phyloP scores from a whole-genome alignment of 805 yeast genomes.

The Kluyveromyces nonfermentans region DNA sequence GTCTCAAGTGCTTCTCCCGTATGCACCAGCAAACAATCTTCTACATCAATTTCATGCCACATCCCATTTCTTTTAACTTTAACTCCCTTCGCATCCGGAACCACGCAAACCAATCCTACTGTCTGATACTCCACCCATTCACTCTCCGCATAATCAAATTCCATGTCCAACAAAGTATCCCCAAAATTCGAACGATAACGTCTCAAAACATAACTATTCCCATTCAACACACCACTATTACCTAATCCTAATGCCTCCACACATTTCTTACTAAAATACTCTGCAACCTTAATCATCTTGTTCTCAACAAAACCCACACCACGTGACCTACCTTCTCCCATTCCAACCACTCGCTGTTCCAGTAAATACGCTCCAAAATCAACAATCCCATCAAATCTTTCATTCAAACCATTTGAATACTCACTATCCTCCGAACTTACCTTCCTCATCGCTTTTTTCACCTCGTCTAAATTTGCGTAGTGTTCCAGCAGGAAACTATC shows the following conservation, averaged over 20 bases:
- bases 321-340: neutral
- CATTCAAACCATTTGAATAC: neutral
- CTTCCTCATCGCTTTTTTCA: constrained; percentile 6
- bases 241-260: constrained; percentile 11
- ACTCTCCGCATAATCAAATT: constrained; percentile 7
- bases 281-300: constrained; percentile 14
- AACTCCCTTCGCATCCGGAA: constrained; percentile 20
- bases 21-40: constrained; percentile 23
- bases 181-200: constrained; percentile 12
- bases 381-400: neutral
- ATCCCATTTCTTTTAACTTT: constrained; percentile 19
- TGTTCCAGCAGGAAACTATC: constrained; percentile 25
- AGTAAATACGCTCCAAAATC: neutral
- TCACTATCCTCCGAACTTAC: neutral
- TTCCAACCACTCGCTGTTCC: neutral
- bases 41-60: constrained; percentile 20
- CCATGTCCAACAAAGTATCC: constrained; percentile 7
- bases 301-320: neutral
- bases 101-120: constrained; percentile 21
- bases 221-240: constrained; percentile 4
- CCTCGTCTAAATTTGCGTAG: constrained; percentile 19
- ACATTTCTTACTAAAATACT: constrained; percentile 17
- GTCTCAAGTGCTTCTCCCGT: constrained; percentile 18
- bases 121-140: constrained; percentile 13
- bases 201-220: constrained; percentile 11